These are phyloP conservation scores for Agaricus subrufescens DNA, from an alignment of 768 basidiomycete genomes.

Conservation along the genomic window DNA sequence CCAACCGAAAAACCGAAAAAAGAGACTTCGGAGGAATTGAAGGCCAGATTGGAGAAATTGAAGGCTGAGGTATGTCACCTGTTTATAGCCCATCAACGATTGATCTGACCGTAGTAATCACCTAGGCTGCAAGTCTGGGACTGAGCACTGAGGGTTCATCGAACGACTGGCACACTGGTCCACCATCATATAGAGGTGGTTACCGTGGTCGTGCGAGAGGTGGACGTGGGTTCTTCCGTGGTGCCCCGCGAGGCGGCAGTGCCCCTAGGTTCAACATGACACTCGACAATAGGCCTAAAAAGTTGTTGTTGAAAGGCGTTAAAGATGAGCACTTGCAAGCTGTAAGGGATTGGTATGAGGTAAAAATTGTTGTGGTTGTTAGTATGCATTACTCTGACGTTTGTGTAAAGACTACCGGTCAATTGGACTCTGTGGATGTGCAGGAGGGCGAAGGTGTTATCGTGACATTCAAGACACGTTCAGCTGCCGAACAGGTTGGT, in stretches of 20 bases:
- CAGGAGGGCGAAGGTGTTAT: constrained; percentile 54
- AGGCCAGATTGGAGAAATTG: constrained; percentile 70
- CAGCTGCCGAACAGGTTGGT: constrained; percentile 70
- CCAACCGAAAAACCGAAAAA: constrained; percentile 28
- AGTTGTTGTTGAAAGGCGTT: constrained; percentile 69
- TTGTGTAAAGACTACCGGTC: constrained; percentile 52
- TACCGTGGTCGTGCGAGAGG: constrained; percentile 69
- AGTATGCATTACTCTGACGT: constrained; percentile 5
- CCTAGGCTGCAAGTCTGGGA: constrained; percentile 71
- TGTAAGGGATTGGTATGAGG: constrained; percentile 83
- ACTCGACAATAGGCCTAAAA: constrained; percentile 85
- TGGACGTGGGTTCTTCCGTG: constrained; percentile 55
- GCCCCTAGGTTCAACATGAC: constrained; percentile 74
- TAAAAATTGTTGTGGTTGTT: constrained; percentile 20
- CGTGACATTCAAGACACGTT: constrained; percentile 67
- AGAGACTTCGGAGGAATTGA: constrained; percentile 61
- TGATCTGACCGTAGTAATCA: not conserved
- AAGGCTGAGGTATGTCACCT: constrained; percentile 64
- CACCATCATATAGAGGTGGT: constrained; percentile 50
- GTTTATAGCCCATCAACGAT: not conserved
- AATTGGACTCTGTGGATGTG: constrained; percentile 60
- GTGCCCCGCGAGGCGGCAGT: constrained; percentile 53
- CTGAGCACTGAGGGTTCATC: constrained; percentile 48
- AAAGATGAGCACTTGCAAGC: constrained; percentile 46
- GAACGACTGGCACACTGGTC: constrained; percentile 28